Conservation (phyloP, 2,329 filamentous ascomycete species). For the Furcasterigmium furcatum region DNA sequence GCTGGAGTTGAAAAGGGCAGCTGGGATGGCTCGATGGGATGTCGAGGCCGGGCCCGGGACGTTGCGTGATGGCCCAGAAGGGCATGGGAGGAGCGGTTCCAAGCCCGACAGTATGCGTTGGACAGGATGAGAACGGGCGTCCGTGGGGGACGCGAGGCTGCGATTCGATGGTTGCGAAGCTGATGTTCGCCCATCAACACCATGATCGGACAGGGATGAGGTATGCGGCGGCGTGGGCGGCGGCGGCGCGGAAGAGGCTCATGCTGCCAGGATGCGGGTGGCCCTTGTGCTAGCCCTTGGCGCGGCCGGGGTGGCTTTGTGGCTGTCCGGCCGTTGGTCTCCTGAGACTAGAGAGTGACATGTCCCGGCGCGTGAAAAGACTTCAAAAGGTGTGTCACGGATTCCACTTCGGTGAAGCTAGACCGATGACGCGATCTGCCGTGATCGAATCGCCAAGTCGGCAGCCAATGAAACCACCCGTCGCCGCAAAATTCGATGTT, state of each 20-base stretch:
- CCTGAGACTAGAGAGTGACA: too few species aligned
- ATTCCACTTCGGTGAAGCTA: constrained; percentile 5
- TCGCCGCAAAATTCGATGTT: constrained; percentile 3
- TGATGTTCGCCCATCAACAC: too few species aligned
- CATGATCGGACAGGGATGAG: too few species aligned
- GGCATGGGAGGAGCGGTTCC: background rate
- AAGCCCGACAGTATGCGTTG: background rate
- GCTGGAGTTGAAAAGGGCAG: background rate
- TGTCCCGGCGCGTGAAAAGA: background rate
- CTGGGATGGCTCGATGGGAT: background rate
- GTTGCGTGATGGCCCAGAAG: background rate
- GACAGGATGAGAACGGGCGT: background rate
- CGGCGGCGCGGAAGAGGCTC: too few species aligned
- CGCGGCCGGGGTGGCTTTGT: too few species aligned
- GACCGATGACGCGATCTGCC: constrained; percentile 8
- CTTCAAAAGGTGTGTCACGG: constrained; percentile 1
- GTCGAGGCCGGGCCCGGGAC: background rate
- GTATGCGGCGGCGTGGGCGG: too few species aligned
- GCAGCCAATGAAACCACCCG: constrained; percentile 3
- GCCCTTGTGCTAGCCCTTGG: too few species aligned
- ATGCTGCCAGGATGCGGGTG: too few species aligned
- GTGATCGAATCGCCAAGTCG: constrained; percentile 3
- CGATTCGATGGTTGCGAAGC: too few species aligned
- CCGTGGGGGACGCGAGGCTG: background rate
- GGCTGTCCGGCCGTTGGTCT: too few species aligned